phyloP scores from a whole-genome alignment of 2,329 filamentous ascomycete species.

The Teratosphaeria epicoccoides region DNA sequence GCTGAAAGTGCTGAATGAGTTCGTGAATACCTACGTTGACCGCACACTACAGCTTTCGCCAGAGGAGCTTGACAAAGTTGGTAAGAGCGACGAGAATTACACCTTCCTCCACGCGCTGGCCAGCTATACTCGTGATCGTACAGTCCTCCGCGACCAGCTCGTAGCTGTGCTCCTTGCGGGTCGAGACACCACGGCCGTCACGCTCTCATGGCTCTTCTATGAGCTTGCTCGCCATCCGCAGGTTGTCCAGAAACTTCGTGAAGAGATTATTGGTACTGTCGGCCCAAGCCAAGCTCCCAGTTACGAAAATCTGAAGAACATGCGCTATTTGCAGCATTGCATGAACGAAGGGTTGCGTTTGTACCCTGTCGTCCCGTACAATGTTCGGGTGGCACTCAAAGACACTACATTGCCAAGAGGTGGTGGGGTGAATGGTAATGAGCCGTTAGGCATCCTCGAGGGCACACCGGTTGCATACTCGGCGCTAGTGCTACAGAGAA shows the following conservation, averaged over 20 bases:
- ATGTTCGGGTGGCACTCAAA: constrained; percentile 36
- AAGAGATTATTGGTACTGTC: constrained; percentile 59
- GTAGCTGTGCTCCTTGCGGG: constrained; percentile 74
- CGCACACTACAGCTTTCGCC: constrained; percentile 57
- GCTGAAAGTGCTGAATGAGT: constrained; percentile 60
- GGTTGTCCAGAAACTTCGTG: constrained; percentile 56
- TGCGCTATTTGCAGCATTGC: constrained; percentile 61
- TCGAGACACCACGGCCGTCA: constrained; percentile 75
- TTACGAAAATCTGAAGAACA: constrained; percentile 72
- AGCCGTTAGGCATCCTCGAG: constrained; percentile 34
- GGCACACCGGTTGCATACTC: constrained; percentile 38
- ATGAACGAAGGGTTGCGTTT: constrained; percentile 37
- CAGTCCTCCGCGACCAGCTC: constrained; percentile 72
- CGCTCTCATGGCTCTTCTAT: constrained; percentile 72
- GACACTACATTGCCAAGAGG: constrained; percentile 41
- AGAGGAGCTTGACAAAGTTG: constrained; percentile 62
- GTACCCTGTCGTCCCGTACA: constrained; percentile 41
- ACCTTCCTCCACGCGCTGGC: constrained; percentile 83
- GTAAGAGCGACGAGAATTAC: constrained; percentile 60
- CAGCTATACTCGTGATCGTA: constrained; percentile 57
- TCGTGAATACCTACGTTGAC: constrained; percentile 70
- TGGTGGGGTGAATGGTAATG: constrained; percentile 34
- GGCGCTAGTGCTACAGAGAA: constrained; percentile 40
- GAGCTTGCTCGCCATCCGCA: constrained; percentile 65
- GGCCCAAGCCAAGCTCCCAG: constrained; percentile 52